Evolutionary conservation across 495 filamentous ascomycete species (phyloP).

Genomic region (Thozetella sp.): DNA sequence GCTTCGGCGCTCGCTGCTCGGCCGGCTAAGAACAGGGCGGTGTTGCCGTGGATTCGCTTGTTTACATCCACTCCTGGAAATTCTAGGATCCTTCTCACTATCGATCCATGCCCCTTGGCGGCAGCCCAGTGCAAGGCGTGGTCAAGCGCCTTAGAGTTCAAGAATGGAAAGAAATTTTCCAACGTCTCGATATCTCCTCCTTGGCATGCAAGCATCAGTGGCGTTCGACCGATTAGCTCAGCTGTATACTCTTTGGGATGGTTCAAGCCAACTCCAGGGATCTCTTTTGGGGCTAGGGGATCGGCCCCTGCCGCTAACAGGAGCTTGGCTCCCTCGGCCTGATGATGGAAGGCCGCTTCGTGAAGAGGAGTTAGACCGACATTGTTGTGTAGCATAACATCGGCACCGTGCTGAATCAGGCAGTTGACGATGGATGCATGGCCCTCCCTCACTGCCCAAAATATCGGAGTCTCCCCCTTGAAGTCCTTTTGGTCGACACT

Average conservation of each 20-base stretch:
- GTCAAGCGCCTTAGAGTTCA: constrained; percentile 8
- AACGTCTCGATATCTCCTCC: constrained; percentile 20
- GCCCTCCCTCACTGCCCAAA: too few relatives aligned
- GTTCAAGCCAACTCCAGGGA: constrained; percentile 11
- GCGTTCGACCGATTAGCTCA: too few relatives aligned
- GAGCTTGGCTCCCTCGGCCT: constrained; percentile 14
- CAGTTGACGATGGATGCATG: too few relatives aligned
- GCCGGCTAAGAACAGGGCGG: too few relatives aligned
- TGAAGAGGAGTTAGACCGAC: constrained; percentile 23
- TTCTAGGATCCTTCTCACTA: constrained; percentile 16
- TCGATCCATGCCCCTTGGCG: constrained; percentile 4
- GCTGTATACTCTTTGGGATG: too few relatives aligned
- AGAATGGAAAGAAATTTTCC: constrained; percentile 21
- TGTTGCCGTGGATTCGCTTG: too few relatives aligned
- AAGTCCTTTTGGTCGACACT: too few relatives aligned
- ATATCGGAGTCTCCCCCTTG: too few relatives aligned
- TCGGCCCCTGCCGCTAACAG: constrained; percentile 26
- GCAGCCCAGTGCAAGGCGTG: constrained; percentile 23
- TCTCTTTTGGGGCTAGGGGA: constrained; percentile 25
- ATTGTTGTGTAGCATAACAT: constrained; percentile 12
- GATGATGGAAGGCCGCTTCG: constrained; percentile 15
- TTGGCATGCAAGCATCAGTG: constrained; percentile 24
- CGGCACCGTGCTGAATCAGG: too few relatives aligned
- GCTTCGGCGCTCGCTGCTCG: too few relatives aligned
- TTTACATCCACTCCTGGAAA: constrained; percentile 10